These are phyloP conservation scores for Sclerotinia trifoliorum DNA, from an alignment of 2,329 filamentous ascomycete species.

Conservation along the genomic window DNA sequence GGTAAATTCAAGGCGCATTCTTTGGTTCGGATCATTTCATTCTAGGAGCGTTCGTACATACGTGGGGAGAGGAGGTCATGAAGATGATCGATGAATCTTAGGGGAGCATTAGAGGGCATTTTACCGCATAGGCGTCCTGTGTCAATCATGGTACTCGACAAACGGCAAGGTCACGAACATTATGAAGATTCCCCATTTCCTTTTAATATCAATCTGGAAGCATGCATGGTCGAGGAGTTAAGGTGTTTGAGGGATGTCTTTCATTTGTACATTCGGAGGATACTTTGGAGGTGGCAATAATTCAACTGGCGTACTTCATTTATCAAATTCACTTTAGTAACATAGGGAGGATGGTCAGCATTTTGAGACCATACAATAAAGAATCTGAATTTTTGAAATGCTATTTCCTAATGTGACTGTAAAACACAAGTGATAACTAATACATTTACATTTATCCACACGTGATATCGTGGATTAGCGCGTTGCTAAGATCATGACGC, in stretches of 20 bases:
- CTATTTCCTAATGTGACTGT: not conserved
- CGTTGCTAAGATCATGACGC: constrained; percentile 15
- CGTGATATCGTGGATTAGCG: constrained; percentile 23
- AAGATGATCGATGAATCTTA: constrained; percentile 14
- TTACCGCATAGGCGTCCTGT: constrained; percentile 22
- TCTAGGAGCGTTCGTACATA: constrained; percentile 35
- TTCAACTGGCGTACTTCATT: constrained; percentile 35
- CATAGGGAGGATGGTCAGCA: constrained; percentile 21
- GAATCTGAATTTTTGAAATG: not conserved
- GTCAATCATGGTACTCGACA: constrained; percentile 23
- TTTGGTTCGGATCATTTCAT: not conserved
- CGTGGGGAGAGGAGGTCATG: constrained; percentile 23
- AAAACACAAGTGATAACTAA: not conserved
- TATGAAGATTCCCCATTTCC: constrained; percentile 37
- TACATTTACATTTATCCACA: not conserved
- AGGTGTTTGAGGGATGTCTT: constrained; percentile 23
- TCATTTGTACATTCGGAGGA: constrained; percentile 31
- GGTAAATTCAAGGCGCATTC: constrained; percentile 9
- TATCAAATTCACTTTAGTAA: constrained; percentile 27
- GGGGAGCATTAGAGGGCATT: constrained; percentile 20
- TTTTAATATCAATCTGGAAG: constrained; percentile 26
- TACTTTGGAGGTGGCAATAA: constrained; percentile 28
- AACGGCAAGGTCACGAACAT: constrained; percentile 36
- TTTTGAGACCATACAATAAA: constrained; percentile 10
- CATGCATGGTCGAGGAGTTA: constrained; percentile 37